phyloP scores from a whole-genome alignment of 345 rosid genomes.

The Linum trigynum region DNA sequence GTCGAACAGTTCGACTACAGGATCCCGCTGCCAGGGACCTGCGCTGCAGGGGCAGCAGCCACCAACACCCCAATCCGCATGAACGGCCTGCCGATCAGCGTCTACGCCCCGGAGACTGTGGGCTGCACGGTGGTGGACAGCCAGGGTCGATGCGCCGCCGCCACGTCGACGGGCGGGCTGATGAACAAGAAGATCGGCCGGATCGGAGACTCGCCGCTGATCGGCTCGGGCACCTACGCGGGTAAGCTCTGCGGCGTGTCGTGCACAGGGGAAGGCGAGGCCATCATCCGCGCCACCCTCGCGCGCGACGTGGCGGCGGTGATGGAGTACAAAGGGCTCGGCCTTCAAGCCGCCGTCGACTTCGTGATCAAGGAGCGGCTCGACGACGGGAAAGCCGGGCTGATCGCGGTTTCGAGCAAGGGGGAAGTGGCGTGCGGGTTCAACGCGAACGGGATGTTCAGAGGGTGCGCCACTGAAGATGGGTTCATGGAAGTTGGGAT shows the following conservation, averaged over 20 bases:
- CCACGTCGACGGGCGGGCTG: not conserved
- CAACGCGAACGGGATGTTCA: constrained; percentile 71
- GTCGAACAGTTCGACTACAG: constrained; percentile 71
- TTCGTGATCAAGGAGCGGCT: constrained; percentile 64
- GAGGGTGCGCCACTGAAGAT: constrained; percentile 82
- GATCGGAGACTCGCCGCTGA: not conserved
- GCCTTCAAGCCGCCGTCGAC: constrained; percentile 69
- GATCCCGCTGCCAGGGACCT: constrained; percentile 37
- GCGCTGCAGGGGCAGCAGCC: constrained; percentile 50
- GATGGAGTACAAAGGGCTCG: constrained; percentile 89
- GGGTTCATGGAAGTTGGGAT: constrained; percentile 78
- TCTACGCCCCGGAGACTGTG: not conserved
- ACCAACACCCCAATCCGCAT: constrained; percentile 50
- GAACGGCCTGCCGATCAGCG: constrained; percentile 88
- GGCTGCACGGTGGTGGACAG: not conserved
- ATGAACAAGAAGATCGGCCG: not conserved
- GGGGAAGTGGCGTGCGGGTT: constrained; percentile 89
- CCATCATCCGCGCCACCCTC: constrained; percentile 69
- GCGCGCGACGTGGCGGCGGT: constrained; percentile 92
- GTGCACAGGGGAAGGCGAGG: constrained; percentile 95
- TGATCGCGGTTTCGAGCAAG: constrained; percentile 71
- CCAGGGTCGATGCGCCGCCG: not conserved
- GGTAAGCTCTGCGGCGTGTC: not conserved
- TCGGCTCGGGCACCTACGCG: not conserved
- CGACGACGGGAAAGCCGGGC: constrained; percentile 72